phyloP scores from a whole-genome alignment of 768 basidiomycete species.

The Baorangia bicolor region DNA sequence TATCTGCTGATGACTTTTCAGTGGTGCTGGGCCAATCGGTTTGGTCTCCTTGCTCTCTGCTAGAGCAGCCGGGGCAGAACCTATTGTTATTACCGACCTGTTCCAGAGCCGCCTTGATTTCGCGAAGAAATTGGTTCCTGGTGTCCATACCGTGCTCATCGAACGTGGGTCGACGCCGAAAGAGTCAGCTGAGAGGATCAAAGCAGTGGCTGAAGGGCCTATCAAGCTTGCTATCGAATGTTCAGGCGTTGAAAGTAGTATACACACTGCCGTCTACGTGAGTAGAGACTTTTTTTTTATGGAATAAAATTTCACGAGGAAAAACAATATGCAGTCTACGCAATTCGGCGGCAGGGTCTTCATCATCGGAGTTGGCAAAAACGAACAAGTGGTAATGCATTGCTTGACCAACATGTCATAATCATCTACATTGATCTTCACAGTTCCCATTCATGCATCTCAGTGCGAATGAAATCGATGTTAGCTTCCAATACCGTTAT shows the following conservation, averaged over 20 bases:
- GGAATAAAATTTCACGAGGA: neutral
- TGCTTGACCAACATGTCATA: neutral
- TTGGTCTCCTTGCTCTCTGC: conserved; percentile 61
- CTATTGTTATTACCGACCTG: conserved; percentile 67
- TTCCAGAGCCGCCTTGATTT: conserved; percentile 66
- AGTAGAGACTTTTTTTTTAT: conserved; percentile 14
- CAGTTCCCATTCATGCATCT: conserved; percentile 75
- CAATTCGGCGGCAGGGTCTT: conserved; percentile 68
- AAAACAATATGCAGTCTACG: conserved; percentile 43
- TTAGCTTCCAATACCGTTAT: conserved; percentile 69
- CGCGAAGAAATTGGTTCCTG: conserved; percentile 58
- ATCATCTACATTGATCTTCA: neutral
- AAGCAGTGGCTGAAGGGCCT: conserved; percentile 46
- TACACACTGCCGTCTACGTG: conserved; percentile 59
- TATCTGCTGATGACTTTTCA: conserved; percentile 27
- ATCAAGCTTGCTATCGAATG: conserved; percentile 60
- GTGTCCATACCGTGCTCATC: conserved; percentile 57
- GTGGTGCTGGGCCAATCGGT: conserved; percentile 70
- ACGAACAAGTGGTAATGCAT: conserved; percentile 51
- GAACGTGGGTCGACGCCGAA: conserved; percentile 44
- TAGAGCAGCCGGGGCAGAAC: conserved; percentile 67
- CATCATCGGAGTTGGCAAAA: conserved; percentile 68
- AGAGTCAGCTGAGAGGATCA: conserved; percentile 53
- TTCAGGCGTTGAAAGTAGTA: conserved; percentile 61
- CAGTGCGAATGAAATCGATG: conserved; percentile 67